Conservation (phyloP, 768 basidiomycete genomes). For the Tricholoma bakamatsutake region DNA sequence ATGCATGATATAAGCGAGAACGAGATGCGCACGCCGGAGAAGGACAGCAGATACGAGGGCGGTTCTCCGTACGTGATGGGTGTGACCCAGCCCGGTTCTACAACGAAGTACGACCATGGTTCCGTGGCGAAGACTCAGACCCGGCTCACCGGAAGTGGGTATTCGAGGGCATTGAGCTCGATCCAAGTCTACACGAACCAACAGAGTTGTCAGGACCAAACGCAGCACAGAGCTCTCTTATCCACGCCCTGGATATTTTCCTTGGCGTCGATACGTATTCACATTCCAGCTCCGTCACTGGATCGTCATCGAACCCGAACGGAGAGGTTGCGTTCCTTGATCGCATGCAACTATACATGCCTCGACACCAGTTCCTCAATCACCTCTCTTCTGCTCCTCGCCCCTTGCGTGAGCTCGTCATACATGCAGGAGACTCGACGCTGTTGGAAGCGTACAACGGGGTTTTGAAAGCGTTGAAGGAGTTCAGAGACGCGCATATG, state of each 20-base stretch:
- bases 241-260: conserved; percentile 73
- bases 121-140: conserved; percentile 65
- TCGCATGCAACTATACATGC: conserved; percentile 84
- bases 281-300: too few relatives aligned
- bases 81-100: conserved; percentile 79
- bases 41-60: conserved; percentile 18
- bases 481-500: conserved; percentile 77
- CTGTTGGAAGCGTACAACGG: conserved; percentile 58
- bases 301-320: too few relatives aligned
- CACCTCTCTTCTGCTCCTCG: conserved; percentile 61
- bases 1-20: conserved; percentile 69
- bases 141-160: conserved; percentile 37
- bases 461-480: conserved; percentile 62
- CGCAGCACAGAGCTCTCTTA: conserved; percentile 78
- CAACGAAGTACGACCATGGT: conserved; percentile 76
- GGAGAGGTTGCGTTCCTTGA: conserved; percentile 48
- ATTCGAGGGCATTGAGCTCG: conserved; percentile 52
- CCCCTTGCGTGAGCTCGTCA: conserved; percentile 56
- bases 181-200: conserved; percentile 32
- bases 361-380: conserved; percentile 71
- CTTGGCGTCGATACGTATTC: conserved; percentile 48
- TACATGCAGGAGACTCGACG: conserved; percentile 22
- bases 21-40: conserved; percentile 67
- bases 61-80: conserved; percentile 51
- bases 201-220: conserved; percentile 74